Base-by-base conservation (phyloP, 768 basidiomycete genomes). In the Serendipita sp. region DNA sequence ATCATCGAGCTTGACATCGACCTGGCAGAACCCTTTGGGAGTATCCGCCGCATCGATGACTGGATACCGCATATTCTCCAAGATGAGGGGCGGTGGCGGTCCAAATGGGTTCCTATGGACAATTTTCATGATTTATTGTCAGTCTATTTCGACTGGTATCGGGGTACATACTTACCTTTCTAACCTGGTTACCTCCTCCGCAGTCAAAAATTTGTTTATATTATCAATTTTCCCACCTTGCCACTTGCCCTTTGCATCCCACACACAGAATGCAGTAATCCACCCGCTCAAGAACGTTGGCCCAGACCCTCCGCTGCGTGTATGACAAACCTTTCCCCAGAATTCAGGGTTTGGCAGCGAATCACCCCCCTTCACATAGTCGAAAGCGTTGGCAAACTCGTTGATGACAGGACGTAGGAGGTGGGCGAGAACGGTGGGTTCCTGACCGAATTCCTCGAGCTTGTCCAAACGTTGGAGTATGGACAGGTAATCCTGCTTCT, bases 351-450 rank as follows among this genome's bases (percentile, higher is more conserved):
- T 70, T 4, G 34, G 23, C 23, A 23, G 15, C 11, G 13, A 23
- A 43, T 68, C 5, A 15, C 3, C 16, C 34, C 23, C 37, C 10
- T 55, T 18, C 4, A 45, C 55, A 4, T 63, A 0, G 33, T 73
- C 73, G 58, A 74, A 73, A 0, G 73, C 68, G 2, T 16, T 31
- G 3, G 71, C 66, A 65, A 74, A 74, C 4, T 68, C 66, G 70
- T 66, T 43, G 48, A 80, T 66, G 27, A 80, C 69, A 0, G 77
- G 77, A 8, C 71, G 71, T 4, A 80, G 73, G 31, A 80, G 72
- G 34, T 72, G 69, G 18, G 72, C 70, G 77, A 78, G 79, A 3
- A 72, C 72, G 1, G 62, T 50, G 48, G 74, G 72, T 6, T 67
- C 69, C 18, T 75, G 69, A 1, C 75, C 78, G 58, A 75, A 78